A percentile compares a stretch with the other conserved stretches of the same genome.
Conservation (phyloP, 495 filamentous ascomycete species). For the Daldinia decipiens region DNA sequence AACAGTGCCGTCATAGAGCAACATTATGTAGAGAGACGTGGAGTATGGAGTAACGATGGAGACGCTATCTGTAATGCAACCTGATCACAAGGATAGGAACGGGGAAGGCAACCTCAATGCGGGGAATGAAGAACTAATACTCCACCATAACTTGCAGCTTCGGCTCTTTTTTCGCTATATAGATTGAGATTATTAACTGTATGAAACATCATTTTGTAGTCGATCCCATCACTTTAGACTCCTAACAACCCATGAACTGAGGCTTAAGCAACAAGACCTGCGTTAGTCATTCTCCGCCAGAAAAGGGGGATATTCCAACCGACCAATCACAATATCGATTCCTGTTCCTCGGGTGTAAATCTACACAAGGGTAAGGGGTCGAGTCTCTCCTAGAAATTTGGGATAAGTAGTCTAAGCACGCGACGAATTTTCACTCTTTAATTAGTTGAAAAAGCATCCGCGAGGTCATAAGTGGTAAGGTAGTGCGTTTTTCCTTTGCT, state of each 20-base stretch:
- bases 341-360: neutral
- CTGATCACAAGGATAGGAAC: neutral
- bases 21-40: neutral
- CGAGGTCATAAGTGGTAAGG: neutral
- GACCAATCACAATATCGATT: neutral
- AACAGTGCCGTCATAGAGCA: neutral
- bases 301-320: neutral
- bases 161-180: neutral
- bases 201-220: neutral
- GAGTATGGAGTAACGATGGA: neutral
- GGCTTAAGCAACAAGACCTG: neutral
- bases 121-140: neutral
- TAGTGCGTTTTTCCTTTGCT: neutral
- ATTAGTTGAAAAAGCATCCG: no score
- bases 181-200: neutral
- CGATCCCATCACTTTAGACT: neutral
- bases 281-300: no score
- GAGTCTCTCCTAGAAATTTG: neutral
- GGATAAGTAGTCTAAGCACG: neutral
- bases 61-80: neutral
- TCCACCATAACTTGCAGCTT: neutral
- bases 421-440: neutral
- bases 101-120: neutral
- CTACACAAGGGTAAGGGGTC: no score
- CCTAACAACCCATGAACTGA: neutral